Conservation (phyloP, 2,329 filamentous ascomycete species). For the Monilinia vaccinii-corymbosi region DNA sequence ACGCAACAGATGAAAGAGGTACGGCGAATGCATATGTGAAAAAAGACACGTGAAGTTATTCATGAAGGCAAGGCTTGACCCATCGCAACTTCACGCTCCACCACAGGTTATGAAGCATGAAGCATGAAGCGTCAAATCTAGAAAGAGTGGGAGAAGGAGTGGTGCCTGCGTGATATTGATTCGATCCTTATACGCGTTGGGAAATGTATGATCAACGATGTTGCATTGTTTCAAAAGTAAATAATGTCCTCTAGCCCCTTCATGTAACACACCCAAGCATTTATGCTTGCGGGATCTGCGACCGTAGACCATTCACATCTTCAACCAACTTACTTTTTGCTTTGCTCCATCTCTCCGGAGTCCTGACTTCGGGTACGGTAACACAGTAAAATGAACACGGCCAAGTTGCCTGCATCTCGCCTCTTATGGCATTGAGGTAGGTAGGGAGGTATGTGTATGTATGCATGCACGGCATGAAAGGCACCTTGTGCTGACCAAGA, state of each 20-base stretch:
- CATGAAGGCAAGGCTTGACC: background rate
- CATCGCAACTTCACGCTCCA: background rate
- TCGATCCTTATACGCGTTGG: constrained; percentile 1
- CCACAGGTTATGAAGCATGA: background rate
- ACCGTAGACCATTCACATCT: background rate
- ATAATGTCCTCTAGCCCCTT: background rate
- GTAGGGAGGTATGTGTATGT: background rate
- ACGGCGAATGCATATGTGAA: background rate
- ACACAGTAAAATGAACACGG: background rate
- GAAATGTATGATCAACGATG: background rate
- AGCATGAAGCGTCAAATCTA: background rate
- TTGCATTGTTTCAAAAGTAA: constrained; percentile 4
- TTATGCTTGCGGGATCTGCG: background rate
- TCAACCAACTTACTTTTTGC: background rate
- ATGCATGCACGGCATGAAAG: background rate
- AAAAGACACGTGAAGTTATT: background rate
- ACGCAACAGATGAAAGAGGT: background rate
- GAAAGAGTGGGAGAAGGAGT: no score
- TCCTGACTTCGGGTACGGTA: constrained; percentile 6
- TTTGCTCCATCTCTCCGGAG: background rate
- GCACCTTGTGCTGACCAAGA: background rate
- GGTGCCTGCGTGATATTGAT: background rate
- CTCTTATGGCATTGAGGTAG: background rate
- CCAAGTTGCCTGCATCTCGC: constrained; percentile 4
- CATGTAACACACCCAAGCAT: background rate